Evolutionary conservation across 441 rosid species (phyloP), one percentile per base, ranked within the genome.

Genomic region (Sinapis alba): DNA sequence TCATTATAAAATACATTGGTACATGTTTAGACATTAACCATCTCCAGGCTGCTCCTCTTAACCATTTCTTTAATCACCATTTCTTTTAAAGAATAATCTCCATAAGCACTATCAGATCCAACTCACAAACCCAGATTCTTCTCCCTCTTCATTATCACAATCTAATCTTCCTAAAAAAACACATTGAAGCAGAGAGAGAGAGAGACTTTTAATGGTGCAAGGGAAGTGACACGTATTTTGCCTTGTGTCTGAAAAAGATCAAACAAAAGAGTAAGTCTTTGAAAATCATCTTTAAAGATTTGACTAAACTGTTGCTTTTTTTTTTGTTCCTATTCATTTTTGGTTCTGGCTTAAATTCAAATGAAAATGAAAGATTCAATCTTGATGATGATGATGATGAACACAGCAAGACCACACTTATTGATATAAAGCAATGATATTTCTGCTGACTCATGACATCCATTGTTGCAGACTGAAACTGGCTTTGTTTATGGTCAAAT

Each of bases 21-120:
- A 54, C 81, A 78, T 68, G 74, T 73, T 68, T 68, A 68, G 26
- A 54, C 78, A 68, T 43, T 62, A 73, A 68, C 74, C 62, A 53
- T 72, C 81, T 60, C 81, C 59, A 78, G 78, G 63, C 88, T 64
- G 47, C 86, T 83, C 77, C 88, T 86, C 88, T 84, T 59, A 82
- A 82, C 81, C 83, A 77, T 84, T 83, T 79, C 32, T 66, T 62
- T 68, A 38, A 75, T 79, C 66, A 78, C 61, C 84, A 75, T 69
- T 80, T 45, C 5, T 0, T 3, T 13, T 6, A 0, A 47, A 19
- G 30, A n/a, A 27, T 34, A 41, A 68, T 54, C 70, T 72, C 56
- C 77, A 82, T 84, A 75, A 83, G 68, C 38, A 83, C 77, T 76
- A 71, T 62, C 84, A 83, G 87, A 85, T 86, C 90, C 87, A 86